Percentiles rank a stretch among this genome's conserved stretches.
Conservation (phyloP, 1,139 yeast genomes). For the Maudiozyma humilis region DNA sequence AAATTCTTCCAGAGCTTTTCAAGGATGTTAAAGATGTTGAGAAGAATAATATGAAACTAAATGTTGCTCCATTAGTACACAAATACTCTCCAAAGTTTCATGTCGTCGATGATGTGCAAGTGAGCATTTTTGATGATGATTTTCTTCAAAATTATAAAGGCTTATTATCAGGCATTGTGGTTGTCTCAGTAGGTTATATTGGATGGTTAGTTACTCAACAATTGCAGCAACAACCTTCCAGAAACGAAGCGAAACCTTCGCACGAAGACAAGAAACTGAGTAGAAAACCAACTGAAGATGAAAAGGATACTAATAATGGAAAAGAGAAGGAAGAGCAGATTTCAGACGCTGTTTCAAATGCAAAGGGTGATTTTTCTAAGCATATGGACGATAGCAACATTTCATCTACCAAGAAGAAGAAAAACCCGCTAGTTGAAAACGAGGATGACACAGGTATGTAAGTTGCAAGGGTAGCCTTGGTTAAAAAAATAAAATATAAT, state of each 20-base stretch:
- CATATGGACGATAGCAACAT: too few species aligned
- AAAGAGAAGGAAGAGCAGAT: too few species aligned
- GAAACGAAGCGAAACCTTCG: too few species aligned
- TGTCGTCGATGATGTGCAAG: conserved; percentile 11
- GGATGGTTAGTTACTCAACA: background rate
- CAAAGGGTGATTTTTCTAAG: too few species aligned
- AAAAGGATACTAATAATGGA: background rate
- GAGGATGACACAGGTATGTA: too few species aligned
- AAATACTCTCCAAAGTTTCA: conserved; percentile 27
- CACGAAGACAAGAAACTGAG: background rate
- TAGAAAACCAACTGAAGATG: background rate
- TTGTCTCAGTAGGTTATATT: conserved; percentile 12
- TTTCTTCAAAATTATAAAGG: conserved; percentile 20
- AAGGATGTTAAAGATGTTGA: conserved; percentile 41
- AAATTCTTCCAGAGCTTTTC: conserved; percentile 31
- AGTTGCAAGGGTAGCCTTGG: too few species aligned
- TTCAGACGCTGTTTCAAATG: too few species aligned
- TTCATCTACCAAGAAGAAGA: too few species aligned
- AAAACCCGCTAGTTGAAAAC: too few species aligned
- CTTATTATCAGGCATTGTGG: conserved; percentile 15
- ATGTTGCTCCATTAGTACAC: conserved; percentile 32
- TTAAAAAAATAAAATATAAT: too few species aligned
- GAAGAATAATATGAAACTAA: conserved; percentile 40
- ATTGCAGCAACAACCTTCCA: background rate
- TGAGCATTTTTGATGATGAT: conserved; percentile 18